A percentile compares a stretch with the other conserved stretches of the same genome.
Conservation (phyloP, 805 yeast species). For the Sugiyamaella boreocaroliniensis region DNA sequence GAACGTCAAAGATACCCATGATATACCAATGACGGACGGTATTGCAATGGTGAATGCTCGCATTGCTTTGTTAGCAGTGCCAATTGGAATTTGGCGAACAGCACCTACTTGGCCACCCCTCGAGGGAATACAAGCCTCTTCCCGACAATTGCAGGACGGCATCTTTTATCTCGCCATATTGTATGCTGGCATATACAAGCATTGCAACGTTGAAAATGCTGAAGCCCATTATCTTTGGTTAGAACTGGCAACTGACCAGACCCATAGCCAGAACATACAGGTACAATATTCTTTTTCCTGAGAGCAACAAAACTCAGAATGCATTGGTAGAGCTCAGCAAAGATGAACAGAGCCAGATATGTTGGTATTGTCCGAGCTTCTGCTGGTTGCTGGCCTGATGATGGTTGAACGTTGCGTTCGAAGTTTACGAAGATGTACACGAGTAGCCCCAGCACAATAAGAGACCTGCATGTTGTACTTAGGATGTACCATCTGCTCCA, state of each 20-base stretch:
- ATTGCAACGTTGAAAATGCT: slow-evolving; percentile 38
- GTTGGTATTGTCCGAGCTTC: slow-evolving; percentile 32
- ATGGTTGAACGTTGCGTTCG: slow-evolving; percentile 18
- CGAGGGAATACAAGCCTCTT: slow-evolving; percentile 10
- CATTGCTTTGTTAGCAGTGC: slow-evolving; percentile 11
- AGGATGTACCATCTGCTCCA: slow-evolving; percentile 16
- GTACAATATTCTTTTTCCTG: slow-evolving; percentile 34
- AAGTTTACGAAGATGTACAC: slow-evolving; percentile 29
- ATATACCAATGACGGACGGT: slow-evolving; percentile 36
- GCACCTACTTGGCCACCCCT: slow-evolving; percentile 15
- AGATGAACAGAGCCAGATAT: slow-evolving; percentile 43
- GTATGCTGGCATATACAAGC: slow-evolving; percentile 43
- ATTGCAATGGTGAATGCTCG: slow-evolving; percentile 39
- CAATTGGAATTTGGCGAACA: slow-evolving; percentile 13
- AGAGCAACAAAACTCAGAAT: slow-evolving; percentile 36
- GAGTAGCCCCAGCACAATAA: slow-evolving; percentile 26
- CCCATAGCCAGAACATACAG: slow-evolving; percentile 19
- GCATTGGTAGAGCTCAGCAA: slow-evolving; percentile 40
- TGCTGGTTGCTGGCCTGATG: slow-evolving; percentile 15
- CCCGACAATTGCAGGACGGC: slow-evolving; percentile 22
- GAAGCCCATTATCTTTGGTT: slow-evolving; percentile 28
- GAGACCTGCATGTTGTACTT: slow-evolving; percentile 8
- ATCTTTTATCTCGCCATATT: slow-evolving; percentile 36
- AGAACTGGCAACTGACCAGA: slow-evolving; percentile 23
- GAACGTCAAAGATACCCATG: slow-evolving; percentile 30